Percentiles rank a stretch among this genome's conserved stretches.
Conservation (phyloP, 108 stramenopile species). For the Discostella stelligeroides region DNA sequence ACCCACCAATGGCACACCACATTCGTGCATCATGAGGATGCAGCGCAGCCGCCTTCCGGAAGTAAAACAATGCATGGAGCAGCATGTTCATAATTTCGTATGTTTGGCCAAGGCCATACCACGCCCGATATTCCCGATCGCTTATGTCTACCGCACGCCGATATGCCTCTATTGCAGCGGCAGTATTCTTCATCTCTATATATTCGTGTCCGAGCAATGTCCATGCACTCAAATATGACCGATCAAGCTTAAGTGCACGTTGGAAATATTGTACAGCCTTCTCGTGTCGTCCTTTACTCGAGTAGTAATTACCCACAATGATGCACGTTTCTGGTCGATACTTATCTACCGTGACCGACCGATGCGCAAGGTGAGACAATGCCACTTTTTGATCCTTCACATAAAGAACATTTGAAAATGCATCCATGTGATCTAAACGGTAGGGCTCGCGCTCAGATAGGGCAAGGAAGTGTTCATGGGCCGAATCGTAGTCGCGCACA, state of each 20-base stretch:
- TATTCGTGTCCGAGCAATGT: slow-evolving; percentile 98
- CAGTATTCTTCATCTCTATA: slow-evolving; percentile 96
- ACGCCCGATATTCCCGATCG: slow-evolving; percentile 94
- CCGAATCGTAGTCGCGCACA: slow-evolving; percentile 88
- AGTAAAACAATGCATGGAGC: slow-evolving; percentile 95
- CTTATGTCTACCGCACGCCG: slow-evolving; percentile 95
- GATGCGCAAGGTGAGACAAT: slow-evolving; percentile 86
- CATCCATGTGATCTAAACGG: slow-evolving; percentile 92
- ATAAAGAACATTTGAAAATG: slow-evolving; percentile 92
- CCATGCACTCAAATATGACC: slow-evolving; percentile 93
- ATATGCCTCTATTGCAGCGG: slow-evolving; percentile 97
- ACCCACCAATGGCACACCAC: slow-evolving; percentile 97
- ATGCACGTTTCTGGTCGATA: slow-evolving; percentile 96
- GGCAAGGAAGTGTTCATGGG: slow-evolving; percentile 81
- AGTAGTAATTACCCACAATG: slow-evolving; percentile 97
- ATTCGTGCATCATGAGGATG: slow-evolving; percentile 97
- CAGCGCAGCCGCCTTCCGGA: slow-evolving; percentile 90
- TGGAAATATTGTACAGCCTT: slow-evolving; percentile 97
- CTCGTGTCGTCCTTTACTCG: slow-evolving; percentile 92
- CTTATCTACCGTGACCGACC: slow-evolving; percentile 86
- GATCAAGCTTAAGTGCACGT: slow-evolving; percentile 90
- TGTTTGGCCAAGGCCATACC: slow-evolving; percentile 99
- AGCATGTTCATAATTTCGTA: slow-evolving; percentile 97
- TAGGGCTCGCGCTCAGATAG: slow-evolving; percentile 79
- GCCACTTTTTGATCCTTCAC: slow-evolving; percentile 92